Evolutionary conservation across 192 early-diverging fungal genomes (phyloP).

Genomic region (Thamnidium elegans): DNA sequence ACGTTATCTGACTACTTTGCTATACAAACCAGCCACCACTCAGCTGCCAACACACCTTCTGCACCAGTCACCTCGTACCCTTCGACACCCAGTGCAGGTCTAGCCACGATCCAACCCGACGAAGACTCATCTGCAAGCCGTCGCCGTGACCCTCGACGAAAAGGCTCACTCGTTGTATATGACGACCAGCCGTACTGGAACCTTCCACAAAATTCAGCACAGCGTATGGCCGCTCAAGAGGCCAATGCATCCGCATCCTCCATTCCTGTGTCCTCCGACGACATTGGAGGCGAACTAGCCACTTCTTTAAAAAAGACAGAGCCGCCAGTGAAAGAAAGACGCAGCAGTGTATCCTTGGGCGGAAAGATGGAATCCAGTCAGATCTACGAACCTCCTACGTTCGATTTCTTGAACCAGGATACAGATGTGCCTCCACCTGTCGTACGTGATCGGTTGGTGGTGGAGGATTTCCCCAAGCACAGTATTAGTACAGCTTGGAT

Average conservation of each 20-base stretch:
- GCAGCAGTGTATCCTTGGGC: too few relatives aligned
- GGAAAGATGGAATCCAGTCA: slow-evolving; percentile 39
- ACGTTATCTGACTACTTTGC: slow-evolving; percentile 27
- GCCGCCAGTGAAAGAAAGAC: not conserved
- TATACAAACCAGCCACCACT: not conserved
- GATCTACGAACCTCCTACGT: slow-evolving; percentile 50
- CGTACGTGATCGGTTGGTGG: slow-evolving; percentile 51
- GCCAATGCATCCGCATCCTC: not conserved
- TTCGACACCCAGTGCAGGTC: not conserved
- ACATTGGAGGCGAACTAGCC: slow-evolving; percentile 9
- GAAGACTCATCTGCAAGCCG: not conserved
- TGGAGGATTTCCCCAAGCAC: slow-evolving; percentile 61
- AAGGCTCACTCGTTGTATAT: slow-evolving; percentile 63
- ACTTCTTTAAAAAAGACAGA: not conserved
- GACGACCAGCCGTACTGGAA: slow-evolving; percentile 53
- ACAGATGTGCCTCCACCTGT: slow-evolving; percentile 62
- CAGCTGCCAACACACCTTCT: not conserved
- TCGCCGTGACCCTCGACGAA: slow-evolving; percentile 37
- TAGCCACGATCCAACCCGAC: not conserved
- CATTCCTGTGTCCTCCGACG: not conserved
- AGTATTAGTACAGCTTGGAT: slow-evolving; percentile 65
- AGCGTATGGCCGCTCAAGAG: slow-evolving; percentile 12
- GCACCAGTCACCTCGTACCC: not conserved
- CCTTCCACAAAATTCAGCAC: slow-evolving; percentile 10
- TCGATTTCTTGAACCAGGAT: slow-evolving; percentile 45